Percentiles rank a stretch among this genome's conserved stretches.
phyloP scores from a whole-genome alignment of 2,329 filamentous ascomycete species.

The Peltaster fructicola region DNA sequence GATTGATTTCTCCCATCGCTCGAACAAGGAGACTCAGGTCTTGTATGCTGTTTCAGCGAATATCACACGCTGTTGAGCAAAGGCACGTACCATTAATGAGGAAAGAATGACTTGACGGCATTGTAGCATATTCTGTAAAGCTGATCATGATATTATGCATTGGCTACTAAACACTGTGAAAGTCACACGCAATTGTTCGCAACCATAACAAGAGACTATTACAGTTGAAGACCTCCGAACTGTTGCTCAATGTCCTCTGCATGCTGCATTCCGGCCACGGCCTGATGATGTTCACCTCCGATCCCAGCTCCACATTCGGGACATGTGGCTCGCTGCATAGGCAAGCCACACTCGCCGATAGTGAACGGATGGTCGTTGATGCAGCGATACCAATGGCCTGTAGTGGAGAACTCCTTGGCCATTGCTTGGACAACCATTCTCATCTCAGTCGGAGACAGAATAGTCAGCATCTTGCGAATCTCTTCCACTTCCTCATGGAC shows the following conservation, averaged over 20 bases:
- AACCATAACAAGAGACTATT: too few relatives aligned
- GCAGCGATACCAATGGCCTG: conserved; percentile 46
- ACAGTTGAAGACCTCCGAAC: conserved; percentile 8
- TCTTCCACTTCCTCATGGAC: conserved; percentile 29
- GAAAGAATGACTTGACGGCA: too few relatives aligned
- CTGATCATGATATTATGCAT: too few relatives aligned
- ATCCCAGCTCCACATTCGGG: conserved; percentile 43
- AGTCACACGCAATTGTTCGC: too few relatives aligned
- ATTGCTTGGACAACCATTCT: conserved; percentile 31
- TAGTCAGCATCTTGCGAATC: conserved; percentile 28
- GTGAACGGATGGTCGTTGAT: conserved; percentile 34
- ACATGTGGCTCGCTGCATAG: conserved; percentile 43
- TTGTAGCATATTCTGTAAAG: too few relatives aligned
- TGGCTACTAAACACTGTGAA: too few relatives aligned
- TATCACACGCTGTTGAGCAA: too few relatives aligned
- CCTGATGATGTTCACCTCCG: conserved; percentile 35
- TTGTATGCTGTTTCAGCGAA: too few relatives aligned
- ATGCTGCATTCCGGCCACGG: conserved; percentile 33
- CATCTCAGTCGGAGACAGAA: too few relatives aligned
- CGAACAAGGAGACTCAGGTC: too few relatives aligned
- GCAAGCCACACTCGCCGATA: conserved; percentile 30
- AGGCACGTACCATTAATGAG: too few relatives aligned
- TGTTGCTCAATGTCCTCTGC: conserved; percentile 32
- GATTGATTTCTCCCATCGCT: too few relatives aligned
- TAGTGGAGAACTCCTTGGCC: conserved; percentile 24